Evolutionary conservation across 352 stramenopile genomes (phyloP).

Genomic region (Phytopythium helicoides): DNA sequence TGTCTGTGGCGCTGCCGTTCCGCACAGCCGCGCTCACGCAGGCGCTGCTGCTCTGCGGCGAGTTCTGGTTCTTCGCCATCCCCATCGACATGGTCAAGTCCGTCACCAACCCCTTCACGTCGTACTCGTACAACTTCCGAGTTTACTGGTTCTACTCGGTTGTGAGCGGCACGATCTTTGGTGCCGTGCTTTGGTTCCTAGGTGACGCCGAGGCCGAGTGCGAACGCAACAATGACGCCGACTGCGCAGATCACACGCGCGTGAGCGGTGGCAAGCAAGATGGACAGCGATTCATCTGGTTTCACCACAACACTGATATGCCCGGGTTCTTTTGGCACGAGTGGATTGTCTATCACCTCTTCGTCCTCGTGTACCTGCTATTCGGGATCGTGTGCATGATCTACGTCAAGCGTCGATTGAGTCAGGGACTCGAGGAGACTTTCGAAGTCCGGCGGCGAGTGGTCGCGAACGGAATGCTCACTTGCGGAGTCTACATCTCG

Average conservation of each 20-base stretch:
- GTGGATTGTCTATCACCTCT: conserved; percentile 83
- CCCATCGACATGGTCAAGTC: conserved; percentile 88
- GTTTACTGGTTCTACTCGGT: conserved; percentile 85
- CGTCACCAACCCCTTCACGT: conserved; percentile 89
- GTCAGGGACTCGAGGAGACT: conserved; percentile 76
- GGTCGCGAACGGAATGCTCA: conserved; percentile 75
- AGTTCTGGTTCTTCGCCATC: conserved; percentile 91
- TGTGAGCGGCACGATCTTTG: conserved; percentile 66
- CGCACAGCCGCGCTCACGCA: conserved; percentile 66
- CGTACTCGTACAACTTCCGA: conserved; percentile 79
- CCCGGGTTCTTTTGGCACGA: conserved; percentile 79
- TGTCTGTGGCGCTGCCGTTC: conserved; percentile 55
- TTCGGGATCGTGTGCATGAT: conserved; percentile 70
- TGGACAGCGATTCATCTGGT: conserved; percentile 74
- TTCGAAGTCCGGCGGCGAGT: conserved; percentile 81
- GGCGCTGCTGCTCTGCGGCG: conserved; percentile 74
- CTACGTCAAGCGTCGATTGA: conserved; percentile 75
- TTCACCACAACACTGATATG: conserved; percentile 79
- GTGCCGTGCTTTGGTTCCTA: conserved; percentile 59
- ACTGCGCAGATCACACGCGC: conserved; percentile 22
- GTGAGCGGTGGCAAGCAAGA: conserved; percentile 10
- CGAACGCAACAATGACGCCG: conserved; percentile 10
- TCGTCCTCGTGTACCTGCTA: conserved; percentile 73
- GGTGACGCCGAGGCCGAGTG: conserved; percentile 34
- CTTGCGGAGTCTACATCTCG: conserved; percentile 81